Evolutionary conservation across 768 basidiomycete genomes (phyloP).

Genomic region (Russula ochroleuca): DNA sequence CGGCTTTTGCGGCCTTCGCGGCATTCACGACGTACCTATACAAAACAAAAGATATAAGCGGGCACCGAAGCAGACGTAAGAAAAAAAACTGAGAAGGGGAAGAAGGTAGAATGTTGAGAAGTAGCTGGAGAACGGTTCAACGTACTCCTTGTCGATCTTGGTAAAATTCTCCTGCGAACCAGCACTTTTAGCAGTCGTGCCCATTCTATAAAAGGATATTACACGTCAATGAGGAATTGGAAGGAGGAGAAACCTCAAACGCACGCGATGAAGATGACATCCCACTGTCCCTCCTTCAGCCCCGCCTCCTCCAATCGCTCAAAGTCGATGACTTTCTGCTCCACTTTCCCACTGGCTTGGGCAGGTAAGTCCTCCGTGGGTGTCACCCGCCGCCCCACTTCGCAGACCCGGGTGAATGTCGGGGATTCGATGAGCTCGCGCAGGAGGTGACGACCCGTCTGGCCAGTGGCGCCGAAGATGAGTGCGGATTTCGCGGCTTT

Average conservation of each 20-base stretch:
- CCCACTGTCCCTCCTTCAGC: slow-evolving; percentile 57
- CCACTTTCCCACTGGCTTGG: slow-evolving; percentile 51
- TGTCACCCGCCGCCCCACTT: slow-evolving; percentile 65
- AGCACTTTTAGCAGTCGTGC: slow-evolving; percentile 57
- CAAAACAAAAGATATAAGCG: not conserved
- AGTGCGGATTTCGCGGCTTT: slow-evolving; percentile 45
- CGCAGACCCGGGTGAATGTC: slow-evolving; percentile 55
- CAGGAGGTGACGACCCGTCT: slow-evolving; percentile 58
- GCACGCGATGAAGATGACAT: slow-evolving; percentile 69
- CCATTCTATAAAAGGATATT: slow-evolving; percentile 42
- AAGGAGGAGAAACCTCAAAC: slow-evolving; percentile 28
- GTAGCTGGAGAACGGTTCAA: not conserved
- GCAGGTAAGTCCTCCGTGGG: slow-evolving; percentile 38
- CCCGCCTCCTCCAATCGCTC: slow-evolving; percentile 55
- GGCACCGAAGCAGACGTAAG: not conserved
- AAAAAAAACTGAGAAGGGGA: not conserved
- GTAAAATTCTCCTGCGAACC: slow-evolving; percentile 65
- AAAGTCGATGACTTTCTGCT: slow-evolving; percentile 64
- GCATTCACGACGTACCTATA: slow-evolving; percentile 69
- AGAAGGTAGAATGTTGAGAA: not conserved
- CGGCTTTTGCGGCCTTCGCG: slow-evolving; percentile 50
- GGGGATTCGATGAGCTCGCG: slow-evolving; percentile 54
- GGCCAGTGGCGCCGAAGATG: slow-evolving; percentile 72
- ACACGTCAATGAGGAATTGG: not conserved
- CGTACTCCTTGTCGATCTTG: slow-evolving; percentile 72